These are phyloP conservation scores for Lactarius pseudohatsudake DNA, from an alignment of 768 basidiomycete species.

Conservation along the genomic window DNA sequence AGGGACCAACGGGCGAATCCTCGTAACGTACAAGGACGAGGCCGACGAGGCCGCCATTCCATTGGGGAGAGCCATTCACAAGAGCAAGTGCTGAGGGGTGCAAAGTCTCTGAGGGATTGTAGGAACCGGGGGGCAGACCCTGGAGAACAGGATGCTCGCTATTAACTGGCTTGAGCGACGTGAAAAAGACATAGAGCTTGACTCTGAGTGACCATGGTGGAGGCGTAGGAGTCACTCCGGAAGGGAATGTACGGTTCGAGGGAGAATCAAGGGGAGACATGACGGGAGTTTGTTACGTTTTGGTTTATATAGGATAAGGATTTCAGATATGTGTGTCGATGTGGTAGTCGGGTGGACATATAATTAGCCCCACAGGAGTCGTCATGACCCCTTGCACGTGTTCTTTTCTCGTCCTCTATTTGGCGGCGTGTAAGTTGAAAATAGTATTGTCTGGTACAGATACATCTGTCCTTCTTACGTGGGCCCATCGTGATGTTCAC, in stretches of 20 bases:
- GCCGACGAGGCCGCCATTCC: slow-evolving; percentile 8
- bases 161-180: slow-evolving; percentile 9
- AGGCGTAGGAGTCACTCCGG: not conserved
- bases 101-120: slow-evolving; percentile 15
- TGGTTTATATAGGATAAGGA: not conserved
- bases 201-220: slow-evolving; percentile 21
- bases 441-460: no score
- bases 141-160: slow-evolving; percentile 16
- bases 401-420: no score
- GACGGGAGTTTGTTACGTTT: not conserved
- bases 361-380: no score
- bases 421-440: no score
- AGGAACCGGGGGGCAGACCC: slow-evolving; percentile 25
- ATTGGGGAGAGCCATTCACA: slow-evolving; percentile 12
- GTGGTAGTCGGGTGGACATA: not conserved
- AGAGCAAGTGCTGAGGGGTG: slow-evolving; percentile 24
- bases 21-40: slow-evolving; percentile 19
- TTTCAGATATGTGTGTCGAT: not conserved
- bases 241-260: not conserved
- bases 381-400: no score
- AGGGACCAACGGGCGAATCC: slow-evolving; percentile 23
- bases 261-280: not conserved
- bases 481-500: no score
- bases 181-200: slow-evolving; percentile 16
- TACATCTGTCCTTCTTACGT: no score